Evolutionary conservation across 805 yeast species (phyloP).

Genomic region (Metschnikowia peoriensis): DNA sequence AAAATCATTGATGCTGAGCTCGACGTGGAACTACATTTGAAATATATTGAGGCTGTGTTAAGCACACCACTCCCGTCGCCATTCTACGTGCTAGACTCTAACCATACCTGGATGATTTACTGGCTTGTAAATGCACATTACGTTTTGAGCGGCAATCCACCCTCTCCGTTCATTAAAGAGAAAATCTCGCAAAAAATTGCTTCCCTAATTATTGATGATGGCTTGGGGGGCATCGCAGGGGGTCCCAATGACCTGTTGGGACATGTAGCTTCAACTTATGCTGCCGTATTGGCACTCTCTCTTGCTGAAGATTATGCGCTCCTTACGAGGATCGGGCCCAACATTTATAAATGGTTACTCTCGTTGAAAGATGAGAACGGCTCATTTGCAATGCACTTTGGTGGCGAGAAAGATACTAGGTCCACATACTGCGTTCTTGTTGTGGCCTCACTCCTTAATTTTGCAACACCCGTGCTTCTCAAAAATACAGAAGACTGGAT

Average conservation of each 20-base stretch:
- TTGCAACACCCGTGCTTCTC: slow-evolving; percentile 59
- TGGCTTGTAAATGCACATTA: slow-evolving; percentile 64
- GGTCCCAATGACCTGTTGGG: slow-evolving; percentile 74
- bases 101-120: slow-evolving; percentile 87
- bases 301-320: slow-evolving; percentile 41
- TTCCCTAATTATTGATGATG: slow-evolving; percentile 28
- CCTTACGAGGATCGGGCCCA: slow-evolving; percentile 30
- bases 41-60: slow-evolving; percentile 43
- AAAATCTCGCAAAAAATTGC: slow-evolving; percentile 25
- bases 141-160: slow-evolving; percentile 17
- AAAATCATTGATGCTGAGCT: slow-evolving; percentile 12
- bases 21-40: slow-evolving; percentile 35
- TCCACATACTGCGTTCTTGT: slow-evolving; percentile 86
- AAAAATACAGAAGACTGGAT: slow-evolving; percentile 60
- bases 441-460: slow-evolving; percentile 61
- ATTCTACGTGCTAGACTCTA: slow-evolving; percentile 69
- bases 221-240: slow-evolving; percentile 72
- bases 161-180: slow-evolving; percentile 3
- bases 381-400: slow-evolving; percentile 67
- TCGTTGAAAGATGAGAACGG: slow-evolving; percentile 67
- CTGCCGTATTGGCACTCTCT: slow-evolving; percentile 65
- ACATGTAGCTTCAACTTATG: slow-evolving; percentile 83
- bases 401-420: slow-evolving; percentile 85
- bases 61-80: slow-evolving; percentile 46
- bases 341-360: slow-evolving; percentile 63